These are phyloP conservation scores for Pythium aristosporum DNA, from an alignment of 352 stramenopile species.

Conservation along the genomic window DNA sequence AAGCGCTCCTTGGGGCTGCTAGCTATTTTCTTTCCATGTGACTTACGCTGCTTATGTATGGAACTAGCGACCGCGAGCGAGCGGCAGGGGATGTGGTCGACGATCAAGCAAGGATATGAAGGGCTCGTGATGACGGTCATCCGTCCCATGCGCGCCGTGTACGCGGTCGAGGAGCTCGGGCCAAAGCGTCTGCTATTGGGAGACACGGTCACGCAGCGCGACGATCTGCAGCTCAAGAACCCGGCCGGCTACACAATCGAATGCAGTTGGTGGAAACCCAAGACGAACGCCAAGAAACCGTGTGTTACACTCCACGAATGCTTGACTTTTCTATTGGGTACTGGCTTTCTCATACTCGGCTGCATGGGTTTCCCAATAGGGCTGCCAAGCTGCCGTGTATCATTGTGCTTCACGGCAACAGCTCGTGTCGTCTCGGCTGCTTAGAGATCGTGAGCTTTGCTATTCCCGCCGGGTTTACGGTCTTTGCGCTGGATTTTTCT, in stretches of 20 bases:
- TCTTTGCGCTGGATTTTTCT: slow-evolving; percentile 81
- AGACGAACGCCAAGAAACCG: slow-evolving; percentile 26
- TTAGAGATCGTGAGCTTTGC: slow-evolving; percentile 80
- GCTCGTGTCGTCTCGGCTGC: slow-evolving; percentile 68
- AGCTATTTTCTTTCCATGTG: background rate
- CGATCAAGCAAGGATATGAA: slow-evolving; percentile 84
- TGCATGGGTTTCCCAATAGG: slow-evolving; percentile 1
- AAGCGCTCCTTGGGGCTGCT: background rate
- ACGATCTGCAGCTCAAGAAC: slow-evolving; percentile 79
- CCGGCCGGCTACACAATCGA: slow-evolving; percentile 69
- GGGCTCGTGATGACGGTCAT: slow-evolving; percentile 82
- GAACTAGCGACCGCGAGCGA: slow-evolving; percentile 32
- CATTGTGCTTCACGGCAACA: slow-evolving; percentile 82
- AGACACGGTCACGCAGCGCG: slow-evolving; percentile 56
- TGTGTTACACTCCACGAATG: slow-evolving; percentile 17
- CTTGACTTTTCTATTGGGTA: background rate
- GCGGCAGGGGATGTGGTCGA: slow-evolving; percentile 74
- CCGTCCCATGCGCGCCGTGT: slow-evolving; percentile 63
- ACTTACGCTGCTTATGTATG: slow-evolving; percentile 6
- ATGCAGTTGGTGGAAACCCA: slow-evolving; percentile 86
- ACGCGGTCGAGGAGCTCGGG: slow-evolving; percentile 60
- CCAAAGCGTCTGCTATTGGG: slow-evolving; percentile 55
- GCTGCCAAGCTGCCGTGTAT: slow-evolving; percentile 68
- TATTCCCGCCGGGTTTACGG: slow-evolving; percentile 72
- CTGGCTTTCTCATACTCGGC: background rate